Base-by-base conservation (phyloP, 768 basidiomycete species). In the Serendipita sp. region DNA sequence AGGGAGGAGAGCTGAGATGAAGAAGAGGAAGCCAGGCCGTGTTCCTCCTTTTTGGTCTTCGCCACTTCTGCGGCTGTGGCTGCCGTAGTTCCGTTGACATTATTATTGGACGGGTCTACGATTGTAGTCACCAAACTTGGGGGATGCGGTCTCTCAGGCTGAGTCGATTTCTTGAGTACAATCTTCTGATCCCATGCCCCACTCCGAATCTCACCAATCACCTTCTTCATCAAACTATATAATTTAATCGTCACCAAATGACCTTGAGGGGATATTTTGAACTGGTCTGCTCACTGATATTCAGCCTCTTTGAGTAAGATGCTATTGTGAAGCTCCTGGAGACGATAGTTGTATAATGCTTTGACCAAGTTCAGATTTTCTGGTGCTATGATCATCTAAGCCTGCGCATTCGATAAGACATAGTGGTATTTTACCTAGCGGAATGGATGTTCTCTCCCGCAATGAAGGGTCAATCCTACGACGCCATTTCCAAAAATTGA, bases 1-100 rank as follows among this genome's bases (percentile, higher is more conserved):
- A 60, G 24, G 18, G 56, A 60, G 28, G 56, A 60, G n/a, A 60
- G 56, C 35, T 60, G 56, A n/a, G 56, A 60, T 4, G 56, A 60
- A 60, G 56, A 60, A 11, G 56, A 60, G 3, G 56, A 60, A 60
- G 56, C 28, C n/a, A 38, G 18, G n/a, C 28, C 28, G 37, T 10
- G 11, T 4, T 28, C 56, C 28, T 24, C 16, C 10, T 41, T 5
- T 13, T 41, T 41, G 7, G 41, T 7, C 41, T 5, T 13, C 41
- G 41, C 13, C 41, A 41, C 13, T 41, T 5, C 13, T 41, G 41
- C 13, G 7, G 41, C 13, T 41, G 24, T 24, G 24, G 24, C 24
- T 24, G 24, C 24, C 1, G 24, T 24, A 24, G 24, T 24, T 24
- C 24, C 24, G 24, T 24, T 24, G 24, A 24, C 24, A 24, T 24